Conservation (phyloP, 441 rosid species). For the Arabidopsis lyrata region DNA sequence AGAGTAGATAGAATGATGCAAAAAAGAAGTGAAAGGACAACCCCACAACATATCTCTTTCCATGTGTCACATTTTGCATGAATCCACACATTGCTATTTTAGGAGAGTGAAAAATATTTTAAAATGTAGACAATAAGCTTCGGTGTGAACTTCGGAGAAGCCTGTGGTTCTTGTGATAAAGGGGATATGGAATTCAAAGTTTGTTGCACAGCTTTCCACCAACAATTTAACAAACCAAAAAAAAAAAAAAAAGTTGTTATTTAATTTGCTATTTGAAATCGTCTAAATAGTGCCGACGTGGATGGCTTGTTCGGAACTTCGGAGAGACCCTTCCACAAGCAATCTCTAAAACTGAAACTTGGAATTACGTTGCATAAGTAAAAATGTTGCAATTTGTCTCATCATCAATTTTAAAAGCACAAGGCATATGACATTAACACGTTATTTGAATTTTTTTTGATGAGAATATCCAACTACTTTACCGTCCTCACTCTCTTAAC, state of each 20-base stretch:
- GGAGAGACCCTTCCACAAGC: conserved; percentile 31
- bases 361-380: conserved; percentile 7
- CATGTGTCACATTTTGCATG: conserved; percentile 35
- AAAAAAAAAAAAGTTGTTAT: neutral
- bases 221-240: conserved; percentile 40
- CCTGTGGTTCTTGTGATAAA: conserved; percentile 34
- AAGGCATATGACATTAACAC: conserved; percentile 39
- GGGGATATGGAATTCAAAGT: conserved; percentile 42
- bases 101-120: neutral
- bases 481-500: conserved; percentile 48
- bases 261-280: neutral
- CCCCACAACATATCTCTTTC: conserved; percentile 16
- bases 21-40: conserved; percentile 34
- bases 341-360: conserved; percentile 22
- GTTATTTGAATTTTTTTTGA: conserved; percentile 32
- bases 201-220: conserved; percentile 47
- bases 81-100: conserved; percentile 21
- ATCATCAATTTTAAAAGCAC: conserved; percentile 30
- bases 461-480: conserved; percentile 44
- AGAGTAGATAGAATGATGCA: conserved; percentile 42
- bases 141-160: conserved; percentile 41
- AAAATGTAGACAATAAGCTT: conserved; percentile 30
- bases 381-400: conserved; percentile 19
- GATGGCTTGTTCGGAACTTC: conserved; percentile 10
- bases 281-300: conserved; percentile 29